phyloP scores from a whole-genome alignment of 768 basidiomycete genomes.

The Serendipita sp. region DNA sequence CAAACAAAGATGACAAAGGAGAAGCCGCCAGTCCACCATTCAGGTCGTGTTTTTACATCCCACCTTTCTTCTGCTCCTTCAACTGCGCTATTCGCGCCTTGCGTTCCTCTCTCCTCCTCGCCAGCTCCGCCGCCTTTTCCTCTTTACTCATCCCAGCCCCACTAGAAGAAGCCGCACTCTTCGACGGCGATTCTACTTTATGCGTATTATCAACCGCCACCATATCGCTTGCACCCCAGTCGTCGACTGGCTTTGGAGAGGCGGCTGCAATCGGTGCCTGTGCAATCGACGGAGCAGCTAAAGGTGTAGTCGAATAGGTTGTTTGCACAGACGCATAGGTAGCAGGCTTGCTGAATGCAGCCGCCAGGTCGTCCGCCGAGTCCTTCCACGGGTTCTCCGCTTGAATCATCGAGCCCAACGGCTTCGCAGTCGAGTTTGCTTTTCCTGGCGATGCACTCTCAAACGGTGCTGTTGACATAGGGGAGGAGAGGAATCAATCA shows the following conservation, averaged over 20 bases:
- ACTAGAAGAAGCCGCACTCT: slow-evolving; percentile 3
- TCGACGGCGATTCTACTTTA: background rate
- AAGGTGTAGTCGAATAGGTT: background rate
- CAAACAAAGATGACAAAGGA: no score
- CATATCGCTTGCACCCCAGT: slow-evolving; percentile 1
- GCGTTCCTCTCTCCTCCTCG: slow-evolving; percentile 77
- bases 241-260: background rate
- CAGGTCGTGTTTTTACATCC: no score
- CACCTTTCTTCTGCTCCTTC: slow-evolving; percentile 60
- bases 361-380: slow-evolving; percentile 11
- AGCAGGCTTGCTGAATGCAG: slow-evolving; percentile 7
- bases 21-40: no score
- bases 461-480: slow-evolving; percentile 43
- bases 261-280: background rate
- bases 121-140: slow-evolving; percentile 89
- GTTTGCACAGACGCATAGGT: background rate
- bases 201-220: background rate
- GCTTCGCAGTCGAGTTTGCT: slow-evolving; percentile 18
- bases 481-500: background rate
- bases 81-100: slow-evolving; percentile 68
- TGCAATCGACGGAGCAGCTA: background rate
- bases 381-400: slow-evolving; percentile 13
- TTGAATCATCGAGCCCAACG: slow-evolving; percentile 19
- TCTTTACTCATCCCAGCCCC: slow-evolving; percentile 57
- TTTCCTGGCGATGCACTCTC: slow-evolving; percentile 29